Evolutionary conservation across 257 asterid species (phyloP).

Genomic region (Gynochthodes officinalis): DNA sequence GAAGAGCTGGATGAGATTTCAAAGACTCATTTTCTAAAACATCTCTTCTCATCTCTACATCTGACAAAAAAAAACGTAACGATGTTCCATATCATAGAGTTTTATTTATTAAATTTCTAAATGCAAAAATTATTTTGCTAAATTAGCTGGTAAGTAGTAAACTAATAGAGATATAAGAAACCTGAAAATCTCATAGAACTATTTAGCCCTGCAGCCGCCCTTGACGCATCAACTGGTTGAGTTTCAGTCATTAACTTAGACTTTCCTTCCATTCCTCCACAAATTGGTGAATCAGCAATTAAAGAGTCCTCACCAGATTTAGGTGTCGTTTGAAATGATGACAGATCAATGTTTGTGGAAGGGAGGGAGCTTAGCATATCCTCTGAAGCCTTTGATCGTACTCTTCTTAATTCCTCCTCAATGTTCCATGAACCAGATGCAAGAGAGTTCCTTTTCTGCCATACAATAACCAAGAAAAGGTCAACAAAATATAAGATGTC

Average conservation of each 20-base stretch:
- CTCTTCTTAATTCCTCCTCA: slow-evolving; percentile 73
- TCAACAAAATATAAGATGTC: neutral
- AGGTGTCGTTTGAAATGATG: slow-evolving; percentile 30
- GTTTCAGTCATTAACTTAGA: slow-evolving; percentile 24
- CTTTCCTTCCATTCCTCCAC: slow-evolving; percentile 30
- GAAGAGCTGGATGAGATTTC: slow-evolving; percentile 32
- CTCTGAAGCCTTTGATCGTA: slow-evolving; percentile 73
- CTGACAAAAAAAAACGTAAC: slow-evolving; percentile 33
- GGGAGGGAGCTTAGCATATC: slow-evolving; percentile 56
- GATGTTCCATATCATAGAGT: neutral
- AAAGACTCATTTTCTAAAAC: slow-evolving; percentile 28
- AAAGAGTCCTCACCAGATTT: slow-evolving; percentile 26
- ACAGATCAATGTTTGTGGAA: slow-evolving; percentile 43
- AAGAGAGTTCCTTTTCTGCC: slow-evolving; percentile 60
- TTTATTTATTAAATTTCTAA: neutral
- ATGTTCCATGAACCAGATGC: slow-evolving; percentile 85
- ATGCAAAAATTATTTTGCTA: neutral
- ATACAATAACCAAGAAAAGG: neutral
- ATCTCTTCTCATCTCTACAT: slow-evolving; percentile 40
- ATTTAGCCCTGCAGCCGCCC: slow-evolving; percentile 39
- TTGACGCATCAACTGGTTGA: slow-evolving; percentile 27
- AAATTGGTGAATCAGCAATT: slow-evolving; percentile 28
- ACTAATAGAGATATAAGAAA: slow-evolving; percentile 21
- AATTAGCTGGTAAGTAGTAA: neutral
- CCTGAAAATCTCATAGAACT: slow-evolving; percentile 42